Evolutionary conservation across 345 rosid species (phyloP).

Genomic region (Populus ilicifolia): DNA sequence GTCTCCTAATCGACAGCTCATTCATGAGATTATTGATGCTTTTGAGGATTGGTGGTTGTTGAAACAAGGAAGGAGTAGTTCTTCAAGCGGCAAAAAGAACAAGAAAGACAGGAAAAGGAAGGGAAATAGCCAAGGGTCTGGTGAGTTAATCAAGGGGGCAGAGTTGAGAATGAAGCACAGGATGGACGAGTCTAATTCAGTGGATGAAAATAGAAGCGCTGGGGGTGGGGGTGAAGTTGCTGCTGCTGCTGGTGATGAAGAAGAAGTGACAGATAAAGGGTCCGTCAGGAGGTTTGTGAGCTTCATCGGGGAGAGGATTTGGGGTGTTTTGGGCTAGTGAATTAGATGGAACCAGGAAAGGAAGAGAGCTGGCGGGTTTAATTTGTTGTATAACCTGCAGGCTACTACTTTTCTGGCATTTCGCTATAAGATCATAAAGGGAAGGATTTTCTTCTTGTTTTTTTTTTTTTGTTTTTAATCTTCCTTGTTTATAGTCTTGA

Average conservation of each 20-base stretch:
- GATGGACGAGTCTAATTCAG: conserved; percentile 15
- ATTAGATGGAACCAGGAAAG: neutral
- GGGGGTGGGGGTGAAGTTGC: neutral
- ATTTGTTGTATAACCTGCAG: neutral
- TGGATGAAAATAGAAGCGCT: conserved; percentile 12
- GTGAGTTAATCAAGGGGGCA: conserved; percentile 16
- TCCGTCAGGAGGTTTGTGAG: conserved; percentile 46
- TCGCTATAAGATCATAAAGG: neutral
- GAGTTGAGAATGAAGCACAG: conserved; percentile 19
- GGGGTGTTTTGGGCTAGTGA: conserved; percentile 56
- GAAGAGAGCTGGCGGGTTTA: neutral
- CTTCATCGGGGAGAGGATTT: conserved; percentile 68
- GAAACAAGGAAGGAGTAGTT: conserved; percentile 2
- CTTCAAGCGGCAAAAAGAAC: conserved; percentile 19
- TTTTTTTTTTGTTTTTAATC: neutral
- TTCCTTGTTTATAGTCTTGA: neutral
- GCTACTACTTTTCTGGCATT: neutral
- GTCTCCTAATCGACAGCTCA: conserved; percentile 72
- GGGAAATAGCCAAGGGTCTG: conserved; percentile 19
- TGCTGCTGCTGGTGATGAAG: neutral
- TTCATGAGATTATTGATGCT: conserved; percentile 76
- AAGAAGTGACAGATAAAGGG: conserved; percentile 28
- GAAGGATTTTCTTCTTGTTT: neutral
- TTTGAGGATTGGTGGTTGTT: conserved; percentile 47
- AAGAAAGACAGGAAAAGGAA: conserved; percentile 49